A percentile compares a stretch with the other conserved stretches of the same genome.
Evolutionary conservation across 208 protist species (phyloP).

Genomic region (Leishmania gerbilli): DNA sequence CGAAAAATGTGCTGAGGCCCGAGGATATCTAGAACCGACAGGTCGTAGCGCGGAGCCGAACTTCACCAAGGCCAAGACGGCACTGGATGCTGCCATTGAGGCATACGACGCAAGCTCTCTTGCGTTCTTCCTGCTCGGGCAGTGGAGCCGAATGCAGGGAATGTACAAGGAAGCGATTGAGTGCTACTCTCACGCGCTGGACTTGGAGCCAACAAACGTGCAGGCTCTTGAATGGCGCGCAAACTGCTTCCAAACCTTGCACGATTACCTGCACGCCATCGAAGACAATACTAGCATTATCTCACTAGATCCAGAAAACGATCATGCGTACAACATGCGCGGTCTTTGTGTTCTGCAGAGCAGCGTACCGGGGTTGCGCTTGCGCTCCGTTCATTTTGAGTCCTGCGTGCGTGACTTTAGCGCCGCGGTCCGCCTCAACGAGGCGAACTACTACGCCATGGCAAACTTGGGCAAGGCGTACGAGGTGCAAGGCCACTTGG

Average conservation of each 20-base stretch:
- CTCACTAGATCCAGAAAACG: constrained; percentile 83
- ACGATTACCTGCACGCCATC: constrained; percentile 75
- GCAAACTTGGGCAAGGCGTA: constrained; percentile 88
- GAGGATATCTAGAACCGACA: constrained; percentile 62
- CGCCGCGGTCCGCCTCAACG: constrained; percentile 84
- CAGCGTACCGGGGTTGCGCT: constrained; percentile 78
- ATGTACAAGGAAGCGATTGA: constrained; percentile 74
- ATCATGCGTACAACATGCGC: constrained; percentile 93
- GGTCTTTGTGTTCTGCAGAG: constrained; percentile 72
- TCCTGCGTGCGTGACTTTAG: constrained; percentile 86
- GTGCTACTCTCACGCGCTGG: constrained; percentile 78
- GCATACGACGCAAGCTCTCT: constrained; percentile 64
- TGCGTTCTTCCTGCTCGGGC: constrained; percentile 70
- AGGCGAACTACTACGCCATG: constrained; percentile 93
- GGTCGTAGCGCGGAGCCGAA: constrained; percentile 66
- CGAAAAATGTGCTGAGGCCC: constrained; percentile 80
- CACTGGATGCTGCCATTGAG: constrained; percentile 78
- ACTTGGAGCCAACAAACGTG: constrained; percentile 60
- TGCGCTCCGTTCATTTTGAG: constrained; percentile 68
- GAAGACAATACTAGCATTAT: constrained; percentile 91
- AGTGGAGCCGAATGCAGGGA: constrained; percentile 59
- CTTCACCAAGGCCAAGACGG: constrained; percentile 73
- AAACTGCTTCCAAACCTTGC: constrained; percentile 56
- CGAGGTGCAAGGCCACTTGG: constrained; percentile 78
- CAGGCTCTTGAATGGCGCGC: constrained; percentile 77